Percentiles rank a stretch among this genome's conserved stretches.
Conservation (phyloP, 2,329 filamentous ascomycete species). For the Fusarium transvaalense region DNA sequence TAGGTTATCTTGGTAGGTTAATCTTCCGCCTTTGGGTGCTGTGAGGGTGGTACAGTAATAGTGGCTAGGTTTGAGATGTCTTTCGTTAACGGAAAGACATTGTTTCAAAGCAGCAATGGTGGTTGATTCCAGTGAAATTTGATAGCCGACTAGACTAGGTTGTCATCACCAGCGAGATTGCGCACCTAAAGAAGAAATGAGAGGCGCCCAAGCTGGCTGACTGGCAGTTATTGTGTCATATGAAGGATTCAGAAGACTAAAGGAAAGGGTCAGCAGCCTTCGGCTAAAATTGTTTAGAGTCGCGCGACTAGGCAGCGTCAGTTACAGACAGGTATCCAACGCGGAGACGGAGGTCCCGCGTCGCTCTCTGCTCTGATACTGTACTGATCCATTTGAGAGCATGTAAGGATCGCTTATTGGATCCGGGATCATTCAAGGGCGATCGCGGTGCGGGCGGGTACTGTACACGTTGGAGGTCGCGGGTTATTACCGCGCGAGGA, state of each 20-base stretch:
- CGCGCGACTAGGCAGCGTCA: conserved; percentile 39
- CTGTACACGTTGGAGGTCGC: conserved; percentile 29
- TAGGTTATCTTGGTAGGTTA: background rate
- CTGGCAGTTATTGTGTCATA: conserved; percentile 27
- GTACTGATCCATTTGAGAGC: conserved; percentile 12
- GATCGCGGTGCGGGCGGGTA: conserved; percentile 39
- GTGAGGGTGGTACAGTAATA: background rate
- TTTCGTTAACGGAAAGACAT: background rate
- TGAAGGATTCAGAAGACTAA: conserved; percentile 20
- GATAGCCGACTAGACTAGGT: conserved; percentile 6
- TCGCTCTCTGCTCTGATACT: conserved; percentile 6
- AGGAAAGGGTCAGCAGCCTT: conserved; percentile 13
- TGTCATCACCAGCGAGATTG: conserved; percentile 32
- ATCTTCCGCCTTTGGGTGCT: background rate
- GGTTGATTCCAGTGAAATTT: background rate
- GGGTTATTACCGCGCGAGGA: conserved; percentile 1
- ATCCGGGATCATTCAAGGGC: conserved; percentile 31
- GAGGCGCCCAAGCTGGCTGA: conserved; percentile 31
- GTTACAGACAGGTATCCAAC: conserved; percentile 40
- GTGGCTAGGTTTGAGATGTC: background rate
- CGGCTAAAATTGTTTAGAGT: conserved; percentile 34
- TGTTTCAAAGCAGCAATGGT: background rate
- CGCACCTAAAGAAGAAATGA: conserved; percentile 26
- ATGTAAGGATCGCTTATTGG: conserved; percentile 35
- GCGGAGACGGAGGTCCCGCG: conserved; percentile 13